A percentile compares a stretch with the other conserved stretches of the same genome.
Evolutionary conservation across 345 rosid genomes (phyloP).

Genomic region (Bruguiera sexangula): DNA sequence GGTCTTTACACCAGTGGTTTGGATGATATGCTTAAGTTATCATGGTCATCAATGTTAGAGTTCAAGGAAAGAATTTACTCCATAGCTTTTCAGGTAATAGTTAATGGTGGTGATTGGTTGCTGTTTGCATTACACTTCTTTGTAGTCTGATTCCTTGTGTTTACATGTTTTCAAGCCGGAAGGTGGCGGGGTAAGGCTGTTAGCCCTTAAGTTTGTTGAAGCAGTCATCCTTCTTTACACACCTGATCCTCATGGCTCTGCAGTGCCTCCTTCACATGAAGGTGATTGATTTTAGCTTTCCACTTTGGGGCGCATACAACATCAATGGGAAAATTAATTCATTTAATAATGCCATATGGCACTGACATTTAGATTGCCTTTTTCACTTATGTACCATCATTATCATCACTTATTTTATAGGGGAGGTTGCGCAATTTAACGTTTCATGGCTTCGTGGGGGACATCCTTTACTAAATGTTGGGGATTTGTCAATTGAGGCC

Average conservation of each 20-base stretch:
- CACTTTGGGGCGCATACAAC: background rate
- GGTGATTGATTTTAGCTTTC: constrained; percentile 42
- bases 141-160: constrained; percentile 29
- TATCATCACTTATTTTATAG: constrained; percentile 33
- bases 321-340: background rate
- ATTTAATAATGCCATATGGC: background rate
- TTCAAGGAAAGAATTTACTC: constrained; percentile 80
- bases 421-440: constrained; percentile 57
- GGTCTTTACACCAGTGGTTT: constrained; percentile 67
- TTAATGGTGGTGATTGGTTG: constrained; percentile 11
- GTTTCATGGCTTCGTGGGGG: constrained; percentile 82
- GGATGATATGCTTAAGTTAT: constrained; percentile 59
- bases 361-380: background rate
- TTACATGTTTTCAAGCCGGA: constrained; percentile 52
- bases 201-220: constrained; percentile 84
- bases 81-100: constrained; percentile 67
- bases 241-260: constrained; percentile 66
- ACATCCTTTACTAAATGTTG: constrained; percentile 78
- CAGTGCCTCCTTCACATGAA: constrained; percentile 54
- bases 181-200: constrained; percentile 69
- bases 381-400: constrained; percentile 25
- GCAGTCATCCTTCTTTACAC: constrained; percentile 84
- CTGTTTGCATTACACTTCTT: constrained; percentile 5
- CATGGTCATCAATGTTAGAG: constrained; percentile 79
- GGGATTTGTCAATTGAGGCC: constrained; percentile 90